These are phyloP conservation scores for Angomonas ambiguus DNA, from an alignment of 208 protist species.

Conservation along the genomic window DNA sequence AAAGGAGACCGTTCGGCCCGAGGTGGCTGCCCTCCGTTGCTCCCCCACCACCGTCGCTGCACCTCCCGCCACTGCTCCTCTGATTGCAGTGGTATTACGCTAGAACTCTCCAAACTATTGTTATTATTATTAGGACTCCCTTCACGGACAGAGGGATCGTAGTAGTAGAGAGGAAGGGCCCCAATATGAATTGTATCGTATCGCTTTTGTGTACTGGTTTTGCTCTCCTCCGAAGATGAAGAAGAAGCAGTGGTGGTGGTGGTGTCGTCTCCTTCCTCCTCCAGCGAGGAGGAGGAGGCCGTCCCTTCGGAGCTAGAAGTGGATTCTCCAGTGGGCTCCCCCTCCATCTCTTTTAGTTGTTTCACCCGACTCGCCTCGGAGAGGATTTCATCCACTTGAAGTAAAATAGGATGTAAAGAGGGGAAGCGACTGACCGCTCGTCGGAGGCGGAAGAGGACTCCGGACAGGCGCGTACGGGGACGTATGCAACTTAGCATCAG, in stretches of 20 bases:
- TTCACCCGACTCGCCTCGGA: neutral
- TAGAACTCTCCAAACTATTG: neutral
- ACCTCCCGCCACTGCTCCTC: neutral
- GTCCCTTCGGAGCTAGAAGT: neutral
- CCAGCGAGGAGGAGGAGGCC: neutral
- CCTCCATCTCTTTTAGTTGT: neutral
- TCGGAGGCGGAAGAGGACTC: conserved; percentile 2
- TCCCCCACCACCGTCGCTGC: neutral
- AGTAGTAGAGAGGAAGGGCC: neutral
- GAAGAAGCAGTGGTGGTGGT: neutral
- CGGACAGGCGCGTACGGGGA: conserved; percentile 2
- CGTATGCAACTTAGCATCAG: neutral
- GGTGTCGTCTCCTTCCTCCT: neutral
- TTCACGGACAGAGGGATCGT: neutral
- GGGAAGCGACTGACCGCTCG: neutral
- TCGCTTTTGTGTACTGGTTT: neutral
- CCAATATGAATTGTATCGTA: neutral
- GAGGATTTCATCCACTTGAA: neutral
- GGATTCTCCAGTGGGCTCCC: neutral
- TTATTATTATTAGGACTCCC: neutral
- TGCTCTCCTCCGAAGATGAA: neutral
- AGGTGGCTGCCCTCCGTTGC: neutral
- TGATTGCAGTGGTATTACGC: neutral
- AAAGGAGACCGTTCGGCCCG: neutral
- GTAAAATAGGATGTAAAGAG: neutral